Percentiles rank a stretch among this genome's conserved stretches.
Conservation (phyloP, 2,329 filamentous ascomycete species). For the Diaporthe helianthi region DNA sequence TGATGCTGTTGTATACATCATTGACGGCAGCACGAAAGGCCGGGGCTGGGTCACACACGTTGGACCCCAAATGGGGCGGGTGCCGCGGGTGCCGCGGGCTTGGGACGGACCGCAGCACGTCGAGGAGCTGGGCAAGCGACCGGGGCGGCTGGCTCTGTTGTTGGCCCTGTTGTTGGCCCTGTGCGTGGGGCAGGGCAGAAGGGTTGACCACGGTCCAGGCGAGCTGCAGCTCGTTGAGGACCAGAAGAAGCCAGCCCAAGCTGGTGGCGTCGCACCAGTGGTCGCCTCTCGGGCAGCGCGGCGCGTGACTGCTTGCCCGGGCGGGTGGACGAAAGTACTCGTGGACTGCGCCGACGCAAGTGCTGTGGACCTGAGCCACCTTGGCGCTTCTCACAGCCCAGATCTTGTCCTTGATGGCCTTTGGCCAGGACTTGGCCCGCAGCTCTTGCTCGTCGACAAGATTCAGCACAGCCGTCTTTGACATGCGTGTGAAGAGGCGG, state of each 20-base stretch:
- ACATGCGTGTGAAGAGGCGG: constrained; percentile 56
- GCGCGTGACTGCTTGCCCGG: constrained; percentile 34
- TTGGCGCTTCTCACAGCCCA: constrained; percentile 57
- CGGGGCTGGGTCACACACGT: constrained; percentile 58
- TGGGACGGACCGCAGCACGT: constrained; percentile 51
- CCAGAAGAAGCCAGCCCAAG: constrained; percentile 61
- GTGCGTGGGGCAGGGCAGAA: constrained; percentile 34
- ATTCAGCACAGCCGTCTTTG: constrained; percentile 57
- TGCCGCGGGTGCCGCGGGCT: constrained; percentile 52
- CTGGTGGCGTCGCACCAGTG: constrained; percentile 60
- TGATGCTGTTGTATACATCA: constrained; percentile 59
- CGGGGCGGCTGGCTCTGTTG: constrained; percentile 40
- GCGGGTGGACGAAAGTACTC: constrained; percentile 51
- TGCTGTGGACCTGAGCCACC: constrained; percentile 56
- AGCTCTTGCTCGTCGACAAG: constrained; percentile 52
- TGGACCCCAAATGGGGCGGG: constrained; percentile 46
- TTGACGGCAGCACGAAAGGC: constrained; percentile 55
- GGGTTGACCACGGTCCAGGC: constrained; percentile 50
- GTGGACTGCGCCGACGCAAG: constrained; percentile 51
- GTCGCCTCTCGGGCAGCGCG: constrained; percentile 58
- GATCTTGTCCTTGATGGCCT: constrained; percentile 55
- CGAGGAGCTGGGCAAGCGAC: constrained; percentile 55
- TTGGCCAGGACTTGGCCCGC: constrained; percentile 54
- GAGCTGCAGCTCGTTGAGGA: constrained; percentile 55
- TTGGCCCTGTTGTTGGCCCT: neutral